A percentile compares a stretch with the other conserved stretches of the same genome.
These are phyloP conservation scores for Gymnopilus junonius DNA, from an alignment of 768 basidiomycete genomes.

Conservation along the genomic window DNA sequence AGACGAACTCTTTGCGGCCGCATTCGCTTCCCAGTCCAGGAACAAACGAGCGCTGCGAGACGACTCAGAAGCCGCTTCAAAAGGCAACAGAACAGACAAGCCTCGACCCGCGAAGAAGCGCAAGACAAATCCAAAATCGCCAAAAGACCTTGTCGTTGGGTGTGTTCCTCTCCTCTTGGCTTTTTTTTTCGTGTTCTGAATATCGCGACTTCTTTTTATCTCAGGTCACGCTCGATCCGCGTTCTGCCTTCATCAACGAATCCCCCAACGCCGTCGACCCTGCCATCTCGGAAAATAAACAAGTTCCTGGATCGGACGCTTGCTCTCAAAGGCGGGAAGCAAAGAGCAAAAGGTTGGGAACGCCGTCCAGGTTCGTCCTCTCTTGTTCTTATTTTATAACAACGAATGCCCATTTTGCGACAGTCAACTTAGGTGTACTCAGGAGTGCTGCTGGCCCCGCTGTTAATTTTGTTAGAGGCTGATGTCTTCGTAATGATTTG, in stretches of 20 bases:
- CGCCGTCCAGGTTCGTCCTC: constrained; percentile 54
- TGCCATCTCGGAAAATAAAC: constrained; percentile 51
- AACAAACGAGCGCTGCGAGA: constrained; percentile 25
- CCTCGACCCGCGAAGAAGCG: constrained; percentile 32
- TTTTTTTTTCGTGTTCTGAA: constrained; percentile 1
- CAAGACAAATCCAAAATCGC: constrained; percentile 20
- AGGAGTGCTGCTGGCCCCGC: constrained; percentile 33
- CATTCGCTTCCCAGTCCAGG: constrained; percentile 43
- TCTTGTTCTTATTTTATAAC: neutral
- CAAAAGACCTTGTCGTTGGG: constrained; percentile 63
- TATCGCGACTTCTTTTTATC: neutral
- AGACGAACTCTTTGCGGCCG: constrained; percentile 65
- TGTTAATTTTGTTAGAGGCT: neutral
- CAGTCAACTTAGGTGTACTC: constrained; percentile 63
- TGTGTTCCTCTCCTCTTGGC: constrained; percentile 38
- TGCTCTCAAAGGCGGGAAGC: constrained; percentile 45
- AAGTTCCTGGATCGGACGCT: constrained; percentile 59
- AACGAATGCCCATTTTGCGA: too few species aligned
- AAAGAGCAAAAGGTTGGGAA: constrained; percentile 56
- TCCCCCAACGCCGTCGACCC: constrained; percentile 42
- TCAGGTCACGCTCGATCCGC: constrained; percentile 58
- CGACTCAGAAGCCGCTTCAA: neutral
- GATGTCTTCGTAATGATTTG: too few species aligned
- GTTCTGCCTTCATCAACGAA: constrained; percentile 37
- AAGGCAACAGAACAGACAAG: neutral